phyloP scores from a whole-genome alignment of 2,329 filamentous ascomycete species.

The Aspergillus sojae region DNA sequence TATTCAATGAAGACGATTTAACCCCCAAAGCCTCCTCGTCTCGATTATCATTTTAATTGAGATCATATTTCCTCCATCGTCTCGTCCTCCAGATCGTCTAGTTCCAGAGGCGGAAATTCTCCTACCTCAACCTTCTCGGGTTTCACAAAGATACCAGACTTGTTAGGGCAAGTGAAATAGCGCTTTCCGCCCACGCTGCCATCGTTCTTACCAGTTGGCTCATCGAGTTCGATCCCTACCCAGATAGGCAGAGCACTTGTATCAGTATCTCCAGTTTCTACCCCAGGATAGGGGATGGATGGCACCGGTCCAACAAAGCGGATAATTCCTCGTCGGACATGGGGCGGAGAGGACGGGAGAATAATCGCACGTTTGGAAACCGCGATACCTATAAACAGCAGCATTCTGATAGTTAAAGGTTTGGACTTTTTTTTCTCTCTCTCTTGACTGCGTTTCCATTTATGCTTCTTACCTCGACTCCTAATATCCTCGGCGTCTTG shows the following conservation, averaged over 20 bases:
- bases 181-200: slow-evolving; percentile 54
- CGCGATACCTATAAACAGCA: slow-evolving; percentile 41
- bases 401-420: not conserved
- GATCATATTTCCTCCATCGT: slow-evolving; percentile 55
- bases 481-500: slow-evolving; percentile 63
- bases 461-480: slow-evolving; percentile 59
- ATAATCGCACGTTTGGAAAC: slow-evolving; percentile 47
- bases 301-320: slow-evolving; percentile 46
- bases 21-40: no score
- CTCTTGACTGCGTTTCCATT: not conserved
- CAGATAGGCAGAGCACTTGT: slow-evolving; percentile 45
- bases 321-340: slow-evolving; percentile 47
- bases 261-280: slow-evolving; percentile 26
- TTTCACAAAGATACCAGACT: slow-evolving; percentile 63
- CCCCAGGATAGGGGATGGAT: slow-evolving; percentile 40
- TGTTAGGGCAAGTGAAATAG: slow-evolving; percentile 58
- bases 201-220: slow-evolving; percentile 68
- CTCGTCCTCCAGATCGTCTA: slow-evolving; percentile 57
- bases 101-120: slow-evolving; percentile 55
- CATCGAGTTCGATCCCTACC: slow-evolving; percentile 64
- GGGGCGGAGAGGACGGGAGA: slow-evolving; percentile 45
- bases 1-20: not conserved
- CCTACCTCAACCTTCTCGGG: slow-evolving; percentile 65
- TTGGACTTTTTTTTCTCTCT: not conserved
- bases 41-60: not conserved